Conservation (phyloP, 1,284 basidiomycete species). For the Apiotrichum domesticum region DNA sequence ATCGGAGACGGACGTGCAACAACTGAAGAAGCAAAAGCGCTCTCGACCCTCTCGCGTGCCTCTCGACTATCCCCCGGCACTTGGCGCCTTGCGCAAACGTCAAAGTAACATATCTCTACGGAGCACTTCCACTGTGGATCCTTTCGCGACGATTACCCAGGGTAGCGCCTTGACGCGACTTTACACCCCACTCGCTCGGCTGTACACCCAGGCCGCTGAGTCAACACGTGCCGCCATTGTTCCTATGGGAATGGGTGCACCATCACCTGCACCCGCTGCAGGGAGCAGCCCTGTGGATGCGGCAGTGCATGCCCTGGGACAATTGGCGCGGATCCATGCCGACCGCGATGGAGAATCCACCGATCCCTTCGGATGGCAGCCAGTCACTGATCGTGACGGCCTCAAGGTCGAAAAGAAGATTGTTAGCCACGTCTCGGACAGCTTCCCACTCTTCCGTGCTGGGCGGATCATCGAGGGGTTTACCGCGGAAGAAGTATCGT, state of each 20-base stretch:
- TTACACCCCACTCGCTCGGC: constrained; percentile 56
- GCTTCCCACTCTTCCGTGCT: constrained; percentile 78
- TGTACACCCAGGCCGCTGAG: constrained; percentile 68
- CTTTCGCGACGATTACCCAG: constrained; percentile 15
- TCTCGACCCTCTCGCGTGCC: constrained; percentile 80
- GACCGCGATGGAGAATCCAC: constrained; percentile 52
- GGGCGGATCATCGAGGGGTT: constrained; percentile 91
- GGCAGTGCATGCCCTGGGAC: constrained; percentile 72
- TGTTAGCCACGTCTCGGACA: constrained; percentile 68
- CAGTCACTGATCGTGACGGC: constrained; percentile 69
- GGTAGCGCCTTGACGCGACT: constrained; percentile 18
- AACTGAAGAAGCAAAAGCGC: constrained; percentile 74
- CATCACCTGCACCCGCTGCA: constrained; percentile 33
- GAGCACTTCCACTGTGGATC: constrained; percentile 7
- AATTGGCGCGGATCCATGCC: constrained; percentile 67
- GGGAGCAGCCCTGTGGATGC: constrained; percentile 57
- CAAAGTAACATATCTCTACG: constrained; percentile 29
- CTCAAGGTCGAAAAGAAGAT: constrained; percentile 70
- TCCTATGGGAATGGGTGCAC: constrained; percentile 25
- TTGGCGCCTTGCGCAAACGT: constrained; percentile 59
- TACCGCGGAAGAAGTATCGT: constrained; percentile 82
- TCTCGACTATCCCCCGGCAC: constrained; percentile 80
- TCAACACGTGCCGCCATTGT: constrained; percentile 38
- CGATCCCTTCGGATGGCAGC: constrained; percentile 65
- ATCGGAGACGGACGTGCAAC: constrained; percentile 78